Evolutionary conservation across 1,284 basidiomycete species (phyloP).

Genomic region (Pterulicium gracile): DNA sequence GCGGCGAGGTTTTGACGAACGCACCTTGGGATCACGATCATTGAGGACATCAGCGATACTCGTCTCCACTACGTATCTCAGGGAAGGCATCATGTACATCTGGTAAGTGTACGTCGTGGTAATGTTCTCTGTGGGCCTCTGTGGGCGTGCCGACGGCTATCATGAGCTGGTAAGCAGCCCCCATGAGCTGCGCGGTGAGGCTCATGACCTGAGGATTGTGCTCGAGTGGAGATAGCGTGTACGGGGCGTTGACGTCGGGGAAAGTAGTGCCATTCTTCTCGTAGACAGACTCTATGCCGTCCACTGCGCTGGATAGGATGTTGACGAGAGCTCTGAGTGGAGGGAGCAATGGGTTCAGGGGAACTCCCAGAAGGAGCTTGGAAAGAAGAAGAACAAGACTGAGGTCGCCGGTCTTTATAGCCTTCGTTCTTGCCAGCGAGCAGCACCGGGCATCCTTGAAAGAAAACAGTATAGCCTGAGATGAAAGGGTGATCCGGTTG

Average conservation of each 20-base stretch:
- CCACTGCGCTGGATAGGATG: not conserved
- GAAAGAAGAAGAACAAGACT: too few relatives aligned
- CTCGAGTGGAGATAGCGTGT: not conserved
- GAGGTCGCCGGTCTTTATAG: too few relatives aligned
- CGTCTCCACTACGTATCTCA: not conserved
- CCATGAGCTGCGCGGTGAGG: not conserved
- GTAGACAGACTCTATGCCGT: not conserved
- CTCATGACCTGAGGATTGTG: not conserved
- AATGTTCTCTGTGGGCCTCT: not conserved
- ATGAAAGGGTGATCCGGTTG: too few relatives aligned
- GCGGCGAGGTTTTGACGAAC: too few relatives aligned
- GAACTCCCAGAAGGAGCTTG: too few relatives aligned
- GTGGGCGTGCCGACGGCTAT: not conserved
- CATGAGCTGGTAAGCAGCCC: not conserved
- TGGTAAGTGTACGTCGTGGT: not conserved
- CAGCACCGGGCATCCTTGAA: too few relatives aligned
- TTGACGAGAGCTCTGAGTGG: not conserved
- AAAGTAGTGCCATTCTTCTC: not conserved
- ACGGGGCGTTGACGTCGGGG: not conserved
- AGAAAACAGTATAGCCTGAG: too few relatives aligned
- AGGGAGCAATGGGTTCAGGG: too few relatives aligned
- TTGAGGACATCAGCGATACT: conserved; percentile 1
- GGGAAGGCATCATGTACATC: not conserved
- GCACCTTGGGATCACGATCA: not conserved
- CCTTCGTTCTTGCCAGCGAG: too few relatives aligned